Evolutionary conservation across 1,284 basidiomycete genomes (phyloP), one percentile per base, ranked within the genome.

Genomic region (Apiotrichum domesticum): DNA sequence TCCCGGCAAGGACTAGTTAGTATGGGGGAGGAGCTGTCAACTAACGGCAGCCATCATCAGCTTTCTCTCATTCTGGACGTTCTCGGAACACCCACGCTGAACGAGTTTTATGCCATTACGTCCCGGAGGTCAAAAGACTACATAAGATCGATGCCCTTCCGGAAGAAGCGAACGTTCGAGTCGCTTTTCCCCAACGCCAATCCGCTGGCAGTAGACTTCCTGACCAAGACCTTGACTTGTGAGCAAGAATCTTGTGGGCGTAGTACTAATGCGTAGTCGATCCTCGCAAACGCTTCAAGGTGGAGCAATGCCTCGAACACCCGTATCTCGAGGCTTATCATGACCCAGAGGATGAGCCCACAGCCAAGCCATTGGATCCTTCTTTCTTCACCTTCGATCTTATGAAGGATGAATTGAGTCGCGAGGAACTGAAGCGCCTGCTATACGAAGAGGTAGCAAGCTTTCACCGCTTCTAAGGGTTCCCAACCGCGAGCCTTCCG

Each of bases 361-460:
- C 86, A 14, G 91, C 92, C 1, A 87, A 90, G 11, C 91, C 93
- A 34, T 84, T 97, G 48, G 87, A 90, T 61, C 86, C 89, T 2
- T 84, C 87, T 64, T 96, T 96, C 80, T 96, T 97, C 76, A 90
- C 93, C 68, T 96, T 96, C 73, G 93, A 96, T 72, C 79, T 91
- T 58, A 87, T 90, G 80, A 94, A 95, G 79, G 92, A 95, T 63
- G 88, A 91, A 65, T 92, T 94, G 77, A 90, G 87, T 68, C 83
- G 90, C 43, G 91, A 84, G 35, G 85, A 90, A 66, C 77, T 93
- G 49, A 91, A 90, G 66, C 65, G 65, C 55, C 58, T 78, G 45
- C 63, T 77, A 62, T 87, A 84, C 70, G 83, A 86, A 54, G 86
- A 88, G 76, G 85, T 88, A 59, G 87, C 89, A 82, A 82, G 84